Base-by-base conservation (phyloP, 352 stramenopile species). In the Phytophthora pistaciae region DNA sequence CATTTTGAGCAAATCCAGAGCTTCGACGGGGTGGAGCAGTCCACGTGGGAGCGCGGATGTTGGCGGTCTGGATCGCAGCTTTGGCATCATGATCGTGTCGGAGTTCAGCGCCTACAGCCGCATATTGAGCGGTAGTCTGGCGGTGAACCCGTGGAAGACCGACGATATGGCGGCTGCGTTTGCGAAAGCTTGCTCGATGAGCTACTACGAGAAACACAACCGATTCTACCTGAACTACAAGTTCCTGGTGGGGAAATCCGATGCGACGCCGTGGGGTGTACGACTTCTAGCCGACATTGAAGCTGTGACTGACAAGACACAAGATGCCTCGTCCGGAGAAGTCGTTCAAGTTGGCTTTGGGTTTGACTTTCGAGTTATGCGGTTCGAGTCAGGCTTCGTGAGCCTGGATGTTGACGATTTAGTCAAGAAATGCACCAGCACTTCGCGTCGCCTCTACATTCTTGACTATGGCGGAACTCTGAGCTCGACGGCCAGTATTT, bases 381-480 rank as follows among this genome's bases (percentile, higher is more conserved):
- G 98, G 60, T 99, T 99, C 70, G 84, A 98, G 56, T 91, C 87
- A 20, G 97, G 94, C 16, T 99, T 99, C 79, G 84, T 90, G 13
- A 89, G 90, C 7, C 85, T 99, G 0, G 89, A 99, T 64, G 82
- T 96, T 10, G 90, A 96, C 49, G 79, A 92, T 20, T 72, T 99
- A 6, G 85, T 95, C 31, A 92, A 93, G 60, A 81, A 88, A 21
- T 99, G 93, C 66, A 73, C 70, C 13, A 76, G 64, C 31, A 77
- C 80, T 29, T 65, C 74, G 10, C 72, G 84, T 5, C 87, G 95
- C 1, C 68, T 99, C 5, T 98, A 99, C 72, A 86, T 99, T 49
- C 88, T 99, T 40, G 98, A 99, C 75, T 99, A 99, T 64, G 98
- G 98, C 46, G 98, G 98, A 44, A 99, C 98, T 14, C 91, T 99